These are phyloP conservation scores for Theobroma cacao DNA, from an alignment of 345 rosid genomes.

Conservation along the genomic window DNA sequence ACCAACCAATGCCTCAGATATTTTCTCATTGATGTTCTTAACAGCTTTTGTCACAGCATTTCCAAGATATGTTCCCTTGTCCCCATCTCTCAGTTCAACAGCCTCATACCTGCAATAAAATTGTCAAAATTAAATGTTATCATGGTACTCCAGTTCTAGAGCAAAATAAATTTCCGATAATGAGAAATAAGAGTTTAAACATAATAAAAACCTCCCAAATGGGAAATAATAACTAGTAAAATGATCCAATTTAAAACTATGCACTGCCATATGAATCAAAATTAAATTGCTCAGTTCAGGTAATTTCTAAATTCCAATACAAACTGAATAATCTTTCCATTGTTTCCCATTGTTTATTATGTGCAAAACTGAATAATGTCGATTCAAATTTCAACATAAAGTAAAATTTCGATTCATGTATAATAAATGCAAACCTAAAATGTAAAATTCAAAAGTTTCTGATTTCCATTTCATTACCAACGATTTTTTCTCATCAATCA, in stretches of 20 bases:
- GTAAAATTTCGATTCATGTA: too few species aligned
- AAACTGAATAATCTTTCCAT: not conserved
- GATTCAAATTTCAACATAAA: too few species aligned
- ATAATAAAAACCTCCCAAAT: not conserved
- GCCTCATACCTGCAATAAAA: conserved; percentile 77
- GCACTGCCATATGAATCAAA: not conserved
- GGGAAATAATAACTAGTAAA: not conserved
- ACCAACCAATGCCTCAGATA: conserved; percentile 82
- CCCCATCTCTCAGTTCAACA: conserved; percentile 89
- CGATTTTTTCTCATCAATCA: not conserved
- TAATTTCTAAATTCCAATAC: not conserved
- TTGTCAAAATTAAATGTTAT: not conserved
- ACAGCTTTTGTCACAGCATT: conserved; percentile 90
- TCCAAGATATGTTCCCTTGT: conserved; percentile 87
- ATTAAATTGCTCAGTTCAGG: not conserved
- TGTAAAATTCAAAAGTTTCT: not conserved
- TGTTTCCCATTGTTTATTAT: not conserved
- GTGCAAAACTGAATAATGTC: not conserved
- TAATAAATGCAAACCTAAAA: not conserved
- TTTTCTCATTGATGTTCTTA: conserved; percentile 81
- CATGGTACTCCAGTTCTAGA: not conserved
- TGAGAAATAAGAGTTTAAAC: not conserved
- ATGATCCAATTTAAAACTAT: not conserved
- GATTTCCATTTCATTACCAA: not conserved
- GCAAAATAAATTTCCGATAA: not conserved